Conservation (phyloP, 345 rosid species). For the Eucalyptus camaldulensis region DNA sequence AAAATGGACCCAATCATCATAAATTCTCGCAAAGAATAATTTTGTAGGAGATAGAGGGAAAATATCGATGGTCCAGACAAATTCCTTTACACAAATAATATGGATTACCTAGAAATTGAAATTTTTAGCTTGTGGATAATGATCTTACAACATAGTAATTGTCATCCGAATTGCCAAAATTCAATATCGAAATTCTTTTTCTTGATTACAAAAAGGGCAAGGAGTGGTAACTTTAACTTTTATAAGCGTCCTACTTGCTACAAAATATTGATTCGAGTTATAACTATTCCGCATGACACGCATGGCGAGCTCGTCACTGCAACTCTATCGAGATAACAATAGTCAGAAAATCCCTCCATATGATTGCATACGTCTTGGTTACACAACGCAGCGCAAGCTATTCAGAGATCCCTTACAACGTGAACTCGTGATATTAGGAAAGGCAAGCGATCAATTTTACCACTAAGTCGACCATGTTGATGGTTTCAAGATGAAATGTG, state of each 20-base stretch:
- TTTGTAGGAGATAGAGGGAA: not conserved
- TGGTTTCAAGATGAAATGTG: not conserved
- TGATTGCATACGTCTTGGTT: accelerated
- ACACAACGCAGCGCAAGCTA: not conserved
- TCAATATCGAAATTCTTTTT: not conserved
- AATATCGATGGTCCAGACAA: not conserved
- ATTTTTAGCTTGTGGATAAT: not conserved
- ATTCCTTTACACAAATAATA: not conserved
- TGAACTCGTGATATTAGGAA: not conserved
- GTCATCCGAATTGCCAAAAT: not conserved
- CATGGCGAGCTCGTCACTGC: accelerated
- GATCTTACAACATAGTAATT: not conserved
- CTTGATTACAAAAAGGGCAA: not conserved
- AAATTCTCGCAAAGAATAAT: not conserved
- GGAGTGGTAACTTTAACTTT: not conserved
- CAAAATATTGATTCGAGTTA: not conserved
- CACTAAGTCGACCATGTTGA: not conserved
- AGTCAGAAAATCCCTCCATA: accelerated
- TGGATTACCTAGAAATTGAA: not conserved
- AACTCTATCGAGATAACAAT: not conserved
- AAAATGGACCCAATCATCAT: not conserved
- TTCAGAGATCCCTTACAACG: accelerated
- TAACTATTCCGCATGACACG: accelerated
- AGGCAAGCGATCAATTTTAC: not conserved
- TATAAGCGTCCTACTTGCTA: accelerated